phyloP scores from a whole-genome alignment of 1,284 basidiomycete species.

The Leccinum griseonigrum region DNA sequence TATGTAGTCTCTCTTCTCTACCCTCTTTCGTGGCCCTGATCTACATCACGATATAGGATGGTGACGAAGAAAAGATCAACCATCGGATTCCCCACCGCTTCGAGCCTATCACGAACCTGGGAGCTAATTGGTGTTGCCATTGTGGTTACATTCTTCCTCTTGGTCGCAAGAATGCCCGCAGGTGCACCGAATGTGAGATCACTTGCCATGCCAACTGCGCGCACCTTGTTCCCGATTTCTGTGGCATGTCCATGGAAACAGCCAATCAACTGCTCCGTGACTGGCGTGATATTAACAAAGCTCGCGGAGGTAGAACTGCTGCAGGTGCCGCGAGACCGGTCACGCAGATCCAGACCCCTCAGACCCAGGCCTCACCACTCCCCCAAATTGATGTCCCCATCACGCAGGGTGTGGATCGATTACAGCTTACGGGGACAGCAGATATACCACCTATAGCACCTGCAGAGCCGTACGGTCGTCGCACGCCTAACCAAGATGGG shows the following conservation, averaged over 20 bases:
- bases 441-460: conserved; percentile 29
- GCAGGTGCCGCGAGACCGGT: conserved; percentile 30
- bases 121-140: conserved; percentile 99
- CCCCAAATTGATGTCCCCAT: conserved; percentile 31
- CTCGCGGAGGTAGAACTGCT: conserved; percentile 44
- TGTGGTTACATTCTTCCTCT: conserved; percentile 98
- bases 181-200: conserved; percentile 94
- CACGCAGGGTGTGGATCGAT: conserved; percentile 46
- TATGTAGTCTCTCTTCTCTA: conserved; percentile 41
- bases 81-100: conserved; percentile 99
- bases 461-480: conserved; percentile 38
- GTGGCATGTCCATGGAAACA: conserved; percentile 99
- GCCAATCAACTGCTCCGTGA: conserved; percentile 92
- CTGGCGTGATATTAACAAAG: conserved; percentile 80
- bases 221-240: conserved; percentile 98
- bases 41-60: conserved; percentile 67
- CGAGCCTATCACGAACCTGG: conserved; percentile 95
- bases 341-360: conserved; percentile 35
- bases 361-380: conserved; percentile 31
- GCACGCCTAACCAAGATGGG: conserved; percentile 33
- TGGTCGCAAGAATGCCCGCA: conserved; percentile 94
- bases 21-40: conserved; percentile 8
- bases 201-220: conserved; percentile 98
- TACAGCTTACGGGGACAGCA: conserved; percentile 46
- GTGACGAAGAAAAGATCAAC: conserved; percentile 98